Conservation (phyloP, 257 asterid species). For the Agastache rugosa region DNA sequence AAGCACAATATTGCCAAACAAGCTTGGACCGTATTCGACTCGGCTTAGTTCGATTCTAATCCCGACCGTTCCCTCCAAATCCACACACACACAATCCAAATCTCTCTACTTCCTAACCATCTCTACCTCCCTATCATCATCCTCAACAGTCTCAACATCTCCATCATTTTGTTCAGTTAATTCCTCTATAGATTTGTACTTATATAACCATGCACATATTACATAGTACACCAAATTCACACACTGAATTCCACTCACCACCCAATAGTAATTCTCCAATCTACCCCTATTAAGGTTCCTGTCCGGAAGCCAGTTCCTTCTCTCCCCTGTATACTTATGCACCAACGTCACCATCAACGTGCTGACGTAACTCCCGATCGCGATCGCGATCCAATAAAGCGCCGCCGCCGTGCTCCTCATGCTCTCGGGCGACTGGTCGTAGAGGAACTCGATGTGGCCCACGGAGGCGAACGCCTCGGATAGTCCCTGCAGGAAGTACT, state of each 20-base stretch:
- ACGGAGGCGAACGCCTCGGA: slow-evolving; percentile 72
- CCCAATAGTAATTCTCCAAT: slow-evolving; percentile 74
- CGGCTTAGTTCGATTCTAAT: background rate
- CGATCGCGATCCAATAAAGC: slow-evolving; percentile 60
- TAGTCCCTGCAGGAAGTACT: slow-evolving; percentile 67
- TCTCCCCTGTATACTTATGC: slow-evolving; percentile 54
- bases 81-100: background rate
- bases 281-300: slow-evolving; percentile 69
- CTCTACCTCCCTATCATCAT: slow-evolving; percentile 38
- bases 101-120: slow-evolving; percentile 21
- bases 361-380: slow-evolving; percentile 64
- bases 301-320: slow-evolving; percentile 72
- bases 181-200: slow-evolving; percentile 61
- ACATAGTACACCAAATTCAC: slow-evolving; percentile 64
- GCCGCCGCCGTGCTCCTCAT: slow-evolving; percentile 87
- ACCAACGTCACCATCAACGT: slow-evolving; percentile 63
- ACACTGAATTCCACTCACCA: slow-evolving; percentile 62
- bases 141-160: slow-evolving; percentile 48
- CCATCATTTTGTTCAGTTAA: slow-evolving; percentile 39
- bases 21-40: background rate
- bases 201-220: slow-evolving; percentile 61
- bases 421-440: slow-evolving; percentile 85
- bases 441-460: slow-evolving; percentile 76
- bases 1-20: too few relatives aligned
- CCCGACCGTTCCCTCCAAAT: background rate